Conservation (phyloP, 202 grass and related monocot species). For the Carex arenaria region DNA sequence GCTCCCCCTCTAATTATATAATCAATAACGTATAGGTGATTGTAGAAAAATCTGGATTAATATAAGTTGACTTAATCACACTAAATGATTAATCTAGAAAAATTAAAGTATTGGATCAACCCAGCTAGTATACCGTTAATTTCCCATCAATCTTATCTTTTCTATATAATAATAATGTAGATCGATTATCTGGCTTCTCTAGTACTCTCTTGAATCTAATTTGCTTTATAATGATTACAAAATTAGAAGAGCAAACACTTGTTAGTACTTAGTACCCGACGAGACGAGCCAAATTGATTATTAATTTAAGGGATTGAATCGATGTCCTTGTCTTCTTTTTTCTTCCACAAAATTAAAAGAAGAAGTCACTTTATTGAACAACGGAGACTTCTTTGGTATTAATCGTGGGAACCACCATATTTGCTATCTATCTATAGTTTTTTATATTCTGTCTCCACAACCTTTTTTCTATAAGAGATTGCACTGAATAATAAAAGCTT, state of each 20-base stretch:
- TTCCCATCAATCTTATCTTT: not conserved
- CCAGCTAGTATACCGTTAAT: not conserved
- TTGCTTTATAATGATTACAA: not conserved
- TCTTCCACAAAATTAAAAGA: conserved; percentile 10
- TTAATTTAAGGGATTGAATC: conserved; percentile 17
- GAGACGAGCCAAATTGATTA: conserved; percentile 1
- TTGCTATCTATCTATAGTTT: not conserved
- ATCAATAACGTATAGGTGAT: not conserved
- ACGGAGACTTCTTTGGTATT: not conserved
- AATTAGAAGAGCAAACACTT: not conserved
- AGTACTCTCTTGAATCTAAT: not conserved
- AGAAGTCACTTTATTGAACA: not conserved
- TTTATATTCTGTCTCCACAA: not conserved
- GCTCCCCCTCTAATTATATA: not conserved
- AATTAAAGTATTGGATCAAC: not conserved
- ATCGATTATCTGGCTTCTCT: not conserved
- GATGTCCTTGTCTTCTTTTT: conserved; percentile 23
- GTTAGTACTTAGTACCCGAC: not conserved
- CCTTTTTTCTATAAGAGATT: not conserved
- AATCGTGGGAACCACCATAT: not conserved
- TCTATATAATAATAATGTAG: not conserved
- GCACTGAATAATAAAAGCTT: conserved; percentile 2
- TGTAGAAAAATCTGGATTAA: no score
- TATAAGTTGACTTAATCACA: not conserved
- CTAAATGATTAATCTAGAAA: not conserved